Base-by-base conservation (phyloP, 441 rosid genomes). In the Jatropha multifida region DNA sequence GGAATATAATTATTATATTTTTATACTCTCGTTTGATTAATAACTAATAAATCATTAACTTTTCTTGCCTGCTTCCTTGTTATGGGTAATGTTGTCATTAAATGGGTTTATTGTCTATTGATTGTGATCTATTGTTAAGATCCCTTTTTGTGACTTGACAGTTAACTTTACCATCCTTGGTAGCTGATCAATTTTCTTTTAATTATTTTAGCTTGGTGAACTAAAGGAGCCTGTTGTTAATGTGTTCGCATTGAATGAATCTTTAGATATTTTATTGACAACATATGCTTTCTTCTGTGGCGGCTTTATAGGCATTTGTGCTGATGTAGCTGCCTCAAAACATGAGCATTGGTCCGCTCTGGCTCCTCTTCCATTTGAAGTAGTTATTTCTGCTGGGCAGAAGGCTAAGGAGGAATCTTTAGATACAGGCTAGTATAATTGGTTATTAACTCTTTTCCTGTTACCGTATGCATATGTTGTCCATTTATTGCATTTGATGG, bases 351-450 rank as follows among this genome's bases (percentile, higher is more conserved):
- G 99, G 99, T 92, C 98, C 44, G 92, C 98, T 76, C 81, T 94
- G 40, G 98, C 99, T 80, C 98, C 98, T 77, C 97, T 94, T 82
- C 98, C 98, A 63, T 88, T 92, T 81, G 99, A 96, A 86, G 82
- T 96, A 73, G 98, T 94, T 80, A 83, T 89, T 72, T 94, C 99
- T 65, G 97, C 98, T 78, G 98, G 98, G 77, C 94, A 94, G 80
- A 91, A 86, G 88, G 97, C 99, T 69, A 90, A 87, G 85, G 98
- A 93, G 81, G 93, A 87, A 61, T 81, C 90, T 68, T 81, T 78
- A 81, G 86, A 80, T 73, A 78, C 72, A 94, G 97, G 99, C 81
- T 78, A 85, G 91, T 85, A 44, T 27, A 38, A 70, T 59, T 69
- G 46, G 49, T 65, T 69, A 32, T 79, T 58, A 61, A 66, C 69